These are phyloP conservation scores for Solanum aculeatissimum DNA, from an alignment of 305 asterid genomes.

Conservation along the genomic window DNA sequence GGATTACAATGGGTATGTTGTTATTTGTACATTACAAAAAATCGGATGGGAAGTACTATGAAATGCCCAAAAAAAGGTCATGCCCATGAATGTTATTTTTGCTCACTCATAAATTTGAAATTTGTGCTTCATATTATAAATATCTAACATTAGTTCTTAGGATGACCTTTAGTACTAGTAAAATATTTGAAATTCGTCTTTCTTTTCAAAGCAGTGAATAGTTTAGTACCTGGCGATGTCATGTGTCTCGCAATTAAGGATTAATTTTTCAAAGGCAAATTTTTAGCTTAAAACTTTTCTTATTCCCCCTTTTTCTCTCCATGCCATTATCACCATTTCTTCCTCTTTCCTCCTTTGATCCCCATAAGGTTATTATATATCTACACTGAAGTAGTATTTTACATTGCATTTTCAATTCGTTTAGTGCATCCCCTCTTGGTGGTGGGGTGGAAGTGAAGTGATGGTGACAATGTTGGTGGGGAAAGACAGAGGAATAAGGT, in stretches of 20 bases:
- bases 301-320: neutral
- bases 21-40: neutral
- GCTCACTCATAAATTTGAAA: neutral
- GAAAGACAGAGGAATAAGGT: neutral
- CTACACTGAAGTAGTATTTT: neutral
- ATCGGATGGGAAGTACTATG: neutral
- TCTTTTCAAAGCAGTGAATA: neutral
- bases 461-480: neutral
- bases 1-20: neutral
- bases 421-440: neutral
- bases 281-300: neutral
- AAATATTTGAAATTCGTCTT: neutral
- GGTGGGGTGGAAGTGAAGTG: neutral
- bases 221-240: neutral
- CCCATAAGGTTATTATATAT: neutral
- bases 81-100: neutral
- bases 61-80: neutral
- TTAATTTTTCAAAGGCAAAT: neutral
- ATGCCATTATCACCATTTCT: neutral
- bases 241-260: neutral
- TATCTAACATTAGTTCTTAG: neutral
- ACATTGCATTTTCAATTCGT: neutral
- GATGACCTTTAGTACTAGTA: neutral
- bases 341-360: neutral
- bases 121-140: neutral